Evolutionary conservation across 2,329 filamentous ascomycete species (phyloP).

Genomic region (Stagonosporopsis rhizophila): DNA sequence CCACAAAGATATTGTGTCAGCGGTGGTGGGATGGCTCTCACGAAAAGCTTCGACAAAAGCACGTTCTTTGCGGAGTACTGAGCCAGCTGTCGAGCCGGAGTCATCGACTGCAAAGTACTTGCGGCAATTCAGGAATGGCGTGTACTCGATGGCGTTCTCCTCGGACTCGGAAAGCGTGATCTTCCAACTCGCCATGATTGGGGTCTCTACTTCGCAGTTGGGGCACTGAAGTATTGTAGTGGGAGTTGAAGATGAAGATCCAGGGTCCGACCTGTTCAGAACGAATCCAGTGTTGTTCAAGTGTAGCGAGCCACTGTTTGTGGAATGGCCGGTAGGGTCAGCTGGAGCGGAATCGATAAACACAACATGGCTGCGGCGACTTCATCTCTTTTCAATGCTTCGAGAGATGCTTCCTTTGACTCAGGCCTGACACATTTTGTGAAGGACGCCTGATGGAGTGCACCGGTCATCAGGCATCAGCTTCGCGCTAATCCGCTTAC

Average conservation of each 20-base stretch:
- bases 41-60: slow-evolving; percentile 28
- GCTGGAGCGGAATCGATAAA: background rate
- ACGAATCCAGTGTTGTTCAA: background rate
- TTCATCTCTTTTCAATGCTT: background rate
- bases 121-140: slow-evolving; percentile 22
- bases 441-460: slow-evolving; percentile 4
- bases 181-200: slow-evolving; percentile 27
- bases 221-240: background rate
- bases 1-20: slow-evolving; percentile 31
- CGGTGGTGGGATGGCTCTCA: slow-evolving; percentile 8
- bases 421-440: background rate
- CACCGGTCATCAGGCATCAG: slow-evolving; percentile 9
- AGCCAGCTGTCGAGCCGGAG: slow-evolving; percentile 36
- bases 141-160: slow-evolving; percentile 16
- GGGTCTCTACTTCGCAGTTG: background rate
- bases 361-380: background rate
- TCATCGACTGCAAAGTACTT: slow-evolving; percentile 47
- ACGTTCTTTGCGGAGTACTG: slow-evolving; percentile 26
- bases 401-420: background rate
- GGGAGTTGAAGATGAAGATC: background rate
- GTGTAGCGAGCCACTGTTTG: background rate
- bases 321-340: background rate
- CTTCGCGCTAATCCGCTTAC: background rate
- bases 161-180: slow-evolving; percentile 14
- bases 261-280: background rate